Base-by-base conservation (phyloP, 306 rosid genomes). In the Vigna radiata region DNA sequence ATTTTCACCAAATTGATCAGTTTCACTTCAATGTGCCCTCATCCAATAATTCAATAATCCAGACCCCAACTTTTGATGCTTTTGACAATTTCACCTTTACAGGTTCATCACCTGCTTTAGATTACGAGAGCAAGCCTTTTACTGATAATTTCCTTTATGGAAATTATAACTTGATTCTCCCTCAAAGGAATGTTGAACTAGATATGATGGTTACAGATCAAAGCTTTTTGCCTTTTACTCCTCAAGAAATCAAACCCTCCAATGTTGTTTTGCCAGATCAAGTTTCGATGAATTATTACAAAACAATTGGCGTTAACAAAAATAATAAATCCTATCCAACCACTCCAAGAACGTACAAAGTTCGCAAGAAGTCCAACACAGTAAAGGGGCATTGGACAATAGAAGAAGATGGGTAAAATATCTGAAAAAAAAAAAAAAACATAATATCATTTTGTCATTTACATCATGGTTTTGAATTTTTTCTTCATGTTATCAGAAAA, bases 301-400 rank as follows among this genome's bases (percentile, higher is more conserved):
- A 71, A 36, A 84, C 64, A 43, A 71, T 49, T 83, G 72, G 50
- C 10, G 29, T 86, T 68, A 84, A 80, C 44, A 86, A 81, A 68
- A 84, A 64, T 29, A 78, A 33, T 16, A 78, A 67, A 68, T 6
- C 62, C 19, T 59, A 86, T 16, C 33, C 83, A 67, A 18, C 60
- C 17, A 31, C 78, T 27, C 85, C 79, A 50, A 87, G 84, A 63
- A 14, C 84, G 11, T 59, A 33, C 63, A 90, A 88, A 74, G 76
- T 70, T 59, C 78, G 81, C 33, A 92, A 82, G 79, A 95, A 85
- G 83, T 61, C 83, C 65, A 85, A 76, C 72, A 73, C 84, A 16
- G 86, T 95, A 44, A 95, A 95, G 80, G 98, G 98, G 2, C 97
- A 92, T n/a, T 95, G 98, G 98, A 88, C 95, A 3, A 62, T 46